Evolutionary conservation across 1,284 basidiomycete genomes (phyloP), one percentile per base, ranked within the genome.

Genomic region (Apiotrichum siamense): DNA sequence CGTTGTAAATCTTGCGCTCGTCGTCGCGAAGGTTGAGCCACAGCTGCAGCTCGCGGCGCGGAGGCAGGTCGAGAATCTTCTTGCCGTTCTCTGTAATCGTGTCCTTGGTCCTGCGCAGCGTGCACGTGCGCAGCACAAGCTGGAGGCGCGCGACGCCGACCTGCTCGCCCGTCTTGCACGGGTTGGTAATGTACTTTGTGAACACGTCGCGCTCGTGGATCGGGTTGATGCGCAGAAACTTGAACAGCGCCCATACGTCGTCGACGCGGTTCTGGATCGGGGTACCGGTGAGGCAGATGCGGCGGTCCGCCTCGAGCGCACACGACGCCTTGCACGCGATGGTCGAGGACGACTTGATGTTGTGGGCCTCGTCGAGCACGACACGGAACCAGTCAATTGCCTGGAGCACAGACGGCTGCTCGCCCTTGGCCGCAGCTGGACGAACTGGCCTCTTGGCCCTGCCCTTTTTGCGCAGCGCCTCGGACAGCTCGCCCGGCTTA

Each of bases 261-360:
- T 98, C 94, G 51, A 98, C 82, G 69, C 93, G 93, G 79, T 98
- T 99, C 76, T 98, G 96, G 38, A 99, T 90, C 0, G 96, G 96
- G 7, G 96, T 99, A 55, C 96, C 96, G 10, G 94, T 97, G 35
- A 98, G 78, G 66, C 90, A 96, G 39, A 97, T 78, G 20, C 96
- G 84, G 47, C 96, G 85, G 66, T 97, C 88, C 3, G 94, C 91
- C 69, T 88, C 82, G 40, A 99, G 81, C 67, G 96, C 92, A 75
- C 96, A 98, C 11, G 86, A 92, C 4, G 96, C 94, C 55, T 88
- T 84, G 61, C 91, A 91, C 46, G 87, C 93, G 48, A 97, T 89
- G 0, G 96, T 98, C 26, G 82, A 81, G 2, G 88, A 85, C 73
- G 97, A 94, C 75, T 98, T 98, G 77, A 99, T 98, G 57, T 85